Conservation (phyloP, 768 basidiomycete genomes). For the Mrakia frigida region DNA sequence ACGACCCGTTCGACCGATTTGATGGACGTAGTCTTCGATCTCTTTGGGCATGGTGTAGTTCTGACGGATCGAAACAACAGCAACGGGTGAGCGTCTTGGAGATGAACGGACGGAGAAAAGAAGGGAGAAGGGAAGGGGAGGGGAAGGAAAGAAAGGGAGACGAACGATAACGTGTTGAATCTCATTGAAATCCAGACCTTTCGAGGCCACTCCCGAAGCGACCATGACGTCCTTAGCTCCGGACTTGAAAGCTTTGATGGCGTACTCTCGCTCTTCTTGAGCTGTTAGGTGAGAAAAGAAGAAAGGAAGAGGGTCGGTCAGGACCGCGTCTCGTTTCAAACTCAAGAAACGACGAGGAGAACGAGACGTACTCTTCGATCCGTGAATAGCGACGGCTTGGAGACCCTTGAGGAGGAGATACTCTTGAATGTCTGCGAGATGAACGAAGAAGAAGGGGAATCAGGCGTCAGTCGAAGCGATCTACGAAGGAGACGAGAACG, state of each 20-base stretch:
- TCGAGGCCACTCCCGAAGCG: conserved; percentile 93
- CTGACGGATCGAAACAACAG: background rate
- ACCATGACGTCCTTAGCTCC: conserved; percentile 99
- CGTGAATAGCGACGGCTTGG: conserved; percentile 97
- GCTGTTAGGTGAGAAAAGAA: conserved; percentile 50
- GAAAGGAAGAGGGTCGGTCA: background rate
- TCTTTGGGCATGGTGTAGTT: conserved; percentile 99
- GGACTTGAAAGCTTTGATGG: conserved; percentile 95
- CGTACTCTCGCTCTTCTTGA: conserved; percentile 98
- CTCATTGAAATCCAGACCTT: conserved; percentile 97
- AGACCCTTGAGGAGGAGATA: conserved; percentile 94
- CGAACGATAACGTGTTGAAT: conserved; percentile 48
- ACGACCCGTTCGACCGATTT: conserved; percentile 95
- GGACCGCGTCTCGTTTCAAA: background rate
- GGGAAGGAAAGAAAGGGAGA: background rate
- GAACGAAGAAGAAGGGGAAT: background rate
- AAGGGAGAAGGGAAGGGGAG: background rate
- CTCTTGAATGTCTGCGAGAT: conserved; percentile 81
- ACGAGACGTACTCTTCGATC: conserved; percentile 84
- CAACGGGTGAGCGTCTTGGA: background rate
- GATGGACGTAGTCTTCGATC: conserved; percentile 99
- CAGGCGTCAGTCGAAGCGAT: background rate
- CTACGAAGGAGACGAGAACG: background rate
- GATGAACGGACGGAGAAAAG: too few relatives aligned
- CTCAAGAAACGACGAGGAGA: background rate